Percentiles rank a stretch among this genome's conserved stretches.
These are phyloP conservation scores for Neofusicoccum umdonicola DNA, from an alignment of 2,329 filamentous ascomycete species.

Conservation along the genomic window DNA sequence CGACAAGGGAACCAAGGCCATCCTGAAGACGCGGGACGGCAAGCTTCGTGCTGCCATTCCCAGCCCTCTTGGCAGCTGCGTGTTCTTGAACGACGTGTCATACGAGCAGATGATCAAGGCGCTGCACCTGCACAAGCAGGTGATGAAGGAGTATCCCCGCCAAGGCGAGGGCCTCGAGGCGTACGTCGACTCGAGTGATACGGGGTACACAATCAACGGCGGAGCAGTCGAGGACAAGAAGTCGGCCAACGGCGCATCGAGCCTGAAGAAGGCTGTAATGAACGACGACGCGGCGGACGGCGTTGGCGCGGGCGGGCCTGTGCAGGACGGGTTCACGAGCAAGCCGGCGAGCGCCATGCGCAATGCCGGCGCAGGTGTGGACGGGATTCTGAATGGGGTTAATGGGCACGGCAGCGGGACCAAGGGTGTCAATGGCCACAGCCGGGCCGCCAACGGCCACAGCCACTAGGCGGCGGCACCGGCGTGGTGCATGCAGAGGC, in stretches of 20 bases:
- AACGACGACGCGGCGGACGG: constrained; percentile 26
- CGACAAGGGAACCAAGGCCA: constrained; percentile 64
- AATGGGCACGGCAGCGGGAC: not conserved
- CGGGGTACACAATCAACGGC: constrained; percentile 56
- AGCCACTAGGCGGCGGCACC: not conserved
- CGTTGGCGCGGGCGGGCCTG: constrained; percentile 13
- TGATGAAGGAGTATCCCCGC: constrained; percentile 62
- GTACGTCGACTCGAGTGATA: constrained; percentile 68
- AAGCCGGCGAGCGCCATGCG: constrained; percentile 15
- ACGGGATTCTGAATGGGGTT: constrained; percentile 21
- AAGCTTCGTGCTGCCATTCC: constrained; percentile 67
- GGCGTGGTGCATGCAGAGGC: not conserved
- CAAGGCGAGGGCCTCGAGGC: constrained; percentile 66
- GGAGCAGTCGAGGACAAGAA: constrained; percentile 34
- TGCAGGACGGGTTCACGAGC: constrained; percentile 12
- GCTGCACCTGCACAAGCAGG: constrained; percentile 61
- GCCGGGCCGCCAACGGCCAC: not conserved
- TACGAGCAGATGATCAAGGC: constrained; percentile 61
- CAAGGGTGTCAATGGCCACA: not conserved
- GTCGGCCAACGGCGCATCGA: constrained; percentile 21
- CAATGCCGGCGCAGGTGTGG: constrained; percentile 27
- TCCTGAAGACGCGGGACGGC: constrained; percentile 69
- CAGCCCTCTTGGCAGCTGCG: constrained; percentile 63
- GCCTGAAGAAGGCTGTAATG: constrained; percentile 24
- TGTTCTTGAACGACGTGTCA: constrained; percentile 67